Conservation (phyloP, 306 rosid genomes). For the Urtica urens region DNA sequence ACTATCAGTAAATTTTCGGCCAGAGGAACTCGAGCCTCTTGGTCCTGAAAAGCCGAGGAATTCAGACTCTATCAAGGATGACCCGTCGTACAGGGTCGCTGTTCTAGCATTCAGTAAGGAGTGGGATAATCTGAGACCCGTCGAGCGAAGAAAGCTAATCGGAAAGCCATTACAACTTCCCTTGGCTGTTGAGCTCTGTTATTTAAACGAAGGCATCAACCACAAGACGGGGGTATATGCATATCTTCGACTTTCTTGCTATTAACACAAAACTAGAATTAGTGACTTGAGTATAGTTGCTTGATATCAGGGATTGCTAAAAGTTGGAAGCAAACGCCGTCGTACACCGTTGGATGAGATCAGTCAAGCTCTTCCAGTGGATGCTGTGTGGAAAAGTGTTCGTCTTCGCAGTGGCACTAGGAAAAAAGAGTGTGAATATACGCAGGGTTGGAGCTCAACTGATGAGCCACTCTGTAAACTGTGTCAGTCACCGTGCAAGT, state of each 20-base stretch:
- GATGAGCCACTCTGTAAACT: slow-evolving; percentile 92
- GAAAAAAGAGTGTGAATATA: slow-evolving; percentile 77
- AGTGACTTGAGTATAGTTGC: background rate
- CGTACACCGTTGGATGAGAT: slow-evolving; percentile 67
- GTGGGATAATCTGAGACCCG: slow-evolving; percentile 74
- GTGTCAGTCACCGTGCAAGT: slow-evolving; percentile 83
- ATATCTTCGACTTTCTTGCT: background rate
- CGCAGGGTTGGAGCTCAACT: slow-evolving; percentile 63
- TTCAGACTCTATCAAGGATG: slow-evolving; percentile 27
- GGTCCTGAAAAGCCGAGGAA: slow-evolving; percentile 24
- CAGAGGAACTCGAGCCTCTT: slow-evolving; percentile 65
- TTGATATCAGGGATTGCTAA: slow-evolving; percentile 58
- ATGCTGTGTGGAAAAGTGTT: slow-evolving; percentile 72
- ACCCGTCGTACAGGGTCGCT: slow-evolving; percentile 33
- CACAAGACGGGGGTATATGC: slow-evolving; percentile 52
- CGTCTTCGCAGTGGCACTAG: slow-evolving; percentile 47
- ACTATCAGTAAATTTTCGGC: slow-evolving; percentile 64
- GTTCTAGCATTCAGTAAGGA: slow-evolving; percentile 50
- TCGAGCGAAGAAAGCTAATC: slow-evolving; percentile 59
- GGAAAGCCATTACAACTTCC: slow-evolving; percentile 94
- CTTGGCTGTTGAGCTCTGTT: slow-evolving; percentile 63
- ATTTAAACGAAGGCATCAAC: slow-evolving; percentile 59
- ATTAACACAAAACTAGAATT: background rate
- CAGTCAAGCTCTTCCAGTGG: slow-evolving; percentile 68
- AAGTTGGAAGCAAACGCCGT: slow-evolving; percentile 76